Base-by-base conservation (phyloP, 768 basidiomycete genomes). In the Exidia glandulosa region DNA sequence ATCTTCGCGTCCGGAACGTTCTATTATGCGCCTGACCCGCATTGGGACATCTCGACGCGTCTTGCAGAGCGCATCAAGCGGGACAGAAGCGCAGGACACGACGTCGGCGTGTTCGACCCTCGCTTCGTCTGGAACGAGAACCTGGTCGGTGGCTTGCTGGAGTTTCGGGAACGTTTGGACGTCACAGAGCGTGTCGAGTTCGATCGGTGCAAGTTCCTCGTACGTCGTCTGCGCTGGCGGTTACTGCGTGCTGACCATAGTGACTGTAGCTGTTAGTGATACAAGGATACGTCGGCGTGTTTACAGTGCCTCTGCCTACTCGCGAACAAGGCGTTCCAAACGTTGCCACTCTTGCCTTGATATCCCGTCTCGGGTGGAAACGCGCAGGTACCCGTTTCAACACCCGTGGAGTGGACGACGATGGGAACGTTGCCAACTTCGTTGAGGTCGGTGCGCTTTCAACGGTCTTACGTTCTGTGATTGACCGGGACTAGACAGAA, bases 331-430 rank as follows among this genome's bases (percentile, higher is more conserved):
- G 84, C n/a, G 71, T 81, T 32, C 91, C 86, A 6, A 78, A 79
- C 23, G 77, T 90, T 61, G 88, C 83, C 3, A 89, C 88, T 1
- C 71, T 96, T 25, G 82, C 86, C 3, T 73, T 99, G 60, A 87
- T 97, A 56, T 92, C 89, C 13, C 79, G 96, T 41, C 78, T 98
- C 3, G 87, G 94, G 10, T 94, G 90, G 86, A 94, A 92, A 73
- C 81, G 95, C 64, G 94, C 96, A 29, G 96, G 96, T 2, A 97
- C 96, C 23, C 83, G 96, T 37, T 99, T 98, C 76, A 97, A 96
- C 70, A 94, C 94, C 13, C 82, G 95, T 60, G 95, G 95, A 2
- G 89, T 98, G 10, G 94, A 97, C 68, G 94, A 96, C 69, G 90
- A 94, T 63, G 93, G 94, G 36, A 86, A 94, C 68, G 88, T 87